These are phyloP conservation scores for Cordyceps sp. DNA, from an alignment of 2,329 filamentous ascomycete genomes.

Conservation along the genomic window DNA sequence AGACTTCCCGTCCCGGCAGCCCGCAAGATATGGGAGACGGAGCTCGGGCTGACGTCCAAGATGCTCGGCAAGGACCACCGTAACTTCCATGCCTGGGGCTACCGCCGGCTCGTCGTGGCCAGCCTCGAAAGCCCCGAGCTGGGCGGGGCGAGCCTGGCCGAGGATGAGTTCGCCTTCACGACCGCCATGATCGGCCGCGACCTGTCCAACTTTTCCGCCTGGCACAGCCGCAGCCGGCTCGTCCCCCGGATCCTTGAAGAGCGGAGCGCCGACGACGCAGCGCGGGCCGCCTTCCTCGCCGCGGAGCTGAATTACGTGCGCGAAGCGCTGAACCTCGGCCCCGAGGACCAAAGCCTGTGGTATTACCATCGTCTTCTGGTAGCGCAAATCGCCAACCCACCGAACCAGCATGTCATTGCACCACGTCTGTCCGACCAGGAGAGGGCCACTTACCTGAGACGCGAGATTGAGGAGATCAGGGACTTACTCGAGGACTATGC, in stretches of 20 bases:
- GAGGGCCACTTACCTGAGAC: background rate
- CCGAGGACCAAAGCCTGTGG: slow-evolving; percentile 2
- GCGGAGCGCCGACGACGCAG: background rate
- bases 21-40: slow-evolving; percentile 61
- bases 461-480: slow-evolving; percentile 1
- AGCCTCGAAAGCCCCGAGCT: slow-evolving; percentile 47
- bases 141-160: slow-evolving; percentile 45
- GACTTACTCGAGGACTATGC: slow-evolving; percentile 1
- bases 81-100: slow-evolving; percentile 96
- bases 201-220: slow-evolving; percentile 91
- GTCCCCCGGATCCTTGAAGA: slow-evolving; percentile 40
- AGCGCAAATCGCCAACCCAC: background rate
- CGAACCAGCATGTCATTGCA: background rate
- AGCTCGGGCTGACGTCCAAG: slow-evolving; percentile 67
- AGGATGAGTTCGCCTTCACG: slow-evolving; percentile 78
- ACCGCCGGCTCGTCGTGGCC: slow-evolving; percentile 64
- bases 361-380: slow-evolving; percentile 2
- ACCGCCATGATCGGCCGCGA: slow-evolving; percentile 73
- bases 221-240: slow-evolving; percentile 79
- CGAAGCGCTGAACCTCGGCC: slow-evolving; percentile 1
- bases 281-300: background rate
- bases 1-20: slow-evolving; percentile 40
- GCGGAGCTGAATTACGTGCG: background rate
- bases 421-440: background rate
- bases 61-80: slow-evolving; percentile 77